phyloP scores from a whole-genome alignment of 345 rosid species.

The Ceriops zippeliana region DNA sequence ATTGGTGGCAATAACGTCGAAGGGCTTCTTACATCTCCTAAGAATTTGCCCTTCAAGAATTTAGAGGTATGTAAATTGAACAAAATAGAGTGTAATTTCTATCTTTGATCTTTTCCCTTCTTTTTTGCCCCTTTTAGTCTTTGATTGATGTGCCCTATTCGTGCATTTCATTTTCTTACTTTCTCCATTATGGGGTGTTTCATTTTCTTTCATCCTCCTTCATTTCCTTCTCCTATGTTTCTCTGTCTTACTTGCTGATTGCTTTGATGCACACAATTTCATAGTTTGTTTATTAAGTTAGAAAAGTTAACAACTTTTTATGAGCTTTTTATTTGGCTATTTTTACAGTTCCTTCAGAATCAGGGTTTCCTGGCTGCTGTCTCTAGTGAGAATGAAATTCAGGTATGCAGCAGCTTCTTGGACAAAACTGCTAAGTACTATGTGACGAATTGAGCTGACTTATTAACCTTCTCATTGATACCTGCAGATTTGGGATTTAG shows the following conservation, averaged over 20 bases:
- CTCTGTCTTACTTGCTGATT: too few relatives aligned
- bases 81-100: not conserved
- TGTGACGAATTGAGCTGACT: not conserved
- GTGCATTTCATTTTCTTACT: not conserved
- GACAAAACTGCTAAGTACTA: not conserved
- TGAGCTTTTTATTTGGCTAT: not conserved
- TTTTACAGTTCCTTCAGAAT: conserved; percentile 28
- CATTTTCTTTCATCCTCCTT: not conserved
- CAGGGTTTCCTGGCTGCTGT: conserved; percentile 26
- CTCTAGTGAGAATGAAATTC: conserved; percentile 28
- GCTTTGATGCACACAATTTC: too few relatives aligned
- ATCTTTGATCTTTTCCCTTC: not conserved
- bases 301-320: too few relatives aligned
- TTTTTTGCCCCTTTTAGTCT: not conserved
- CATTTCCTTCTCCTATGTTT: not conserved
- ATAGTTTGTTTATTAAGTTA: too few relatives aligned
- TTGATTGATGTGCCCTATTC: not conserved
- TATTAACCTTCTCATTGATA: not conserved
- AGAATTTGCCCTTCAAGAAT: conserved; percentile 18
- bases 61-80: conserved; percentile 22
- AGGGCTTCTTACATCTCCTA: conserved; percentile 24
- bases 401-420: conserved; percentile 12
- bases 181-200: not conserved
- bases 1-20: conserved; percentile 27
- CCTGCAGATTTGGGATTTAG: conserved; percentile 31